These are phyloP conservation scores for Aureobasidium sp. DNA, from an alignment of 2,329 filamentous ascomycete species.

Conservation along the genomic window DNA sequence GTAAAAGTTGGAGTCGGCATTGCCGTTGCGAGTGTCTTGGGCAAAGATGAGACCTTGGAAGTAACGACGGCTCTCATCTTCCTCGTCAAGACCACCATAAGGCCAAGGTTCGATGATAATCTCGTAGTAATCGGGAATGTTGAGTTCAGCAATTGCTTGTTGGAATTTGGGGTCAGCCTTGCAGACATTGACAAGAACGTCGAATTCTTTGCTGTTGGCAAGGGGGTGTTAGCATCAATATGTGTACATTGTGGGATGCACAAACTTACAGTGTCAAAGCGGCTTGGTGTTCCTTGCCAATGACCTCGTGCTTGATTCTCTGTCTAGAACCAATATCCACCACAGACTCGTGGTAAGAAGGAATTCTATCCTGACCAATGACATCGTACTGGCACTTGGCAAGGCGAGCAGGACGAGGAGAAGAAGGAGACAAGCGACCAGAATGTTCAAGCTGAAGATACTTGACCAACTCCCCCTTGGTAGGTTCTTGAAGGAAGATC, in stretches of 20 bases:
- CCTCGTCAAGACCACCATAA: conserved; percentile 22
- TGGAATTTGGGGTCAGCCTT: conserved; percentile 33
- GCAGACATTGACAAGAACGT: conserved; percentile 39
- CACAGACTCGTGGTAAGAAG: conserved; percentile 47
- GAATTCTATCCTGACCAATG: conserved; percentile 41
- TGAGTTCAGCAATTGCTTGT: conserved; percentile 20
- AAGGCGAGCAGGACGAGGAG: conserved; percentile 30
- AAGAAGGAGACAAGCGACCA: conserved; percentile 16
- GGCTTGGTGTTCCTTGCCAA: conserved; percentile 22
- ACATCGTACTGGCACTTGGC: conserved; percentile 50
- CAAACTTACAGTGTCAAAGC: conserved; percentile 19
- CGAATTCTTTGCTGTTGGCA: conserved; percentile 32
- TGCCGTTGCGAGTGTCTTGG: conserved; percentile 31
- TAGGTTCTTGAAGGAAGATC: conserved; percentile 26
- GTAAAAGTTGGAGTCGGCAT: conserved; percentile 29
- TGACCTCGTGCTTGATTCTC: conserved; percentile 21
- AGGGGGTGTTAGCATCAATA: not conserved
- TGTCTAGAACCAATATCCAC: conserved; percentile 21
- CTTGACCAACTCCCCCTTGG: conserved; percentile 23
- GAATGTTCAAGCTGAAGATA: conserved; percentile 25
- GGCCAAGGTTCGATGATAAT: conserved; percentile 25
- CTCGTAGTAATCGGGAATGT: conserved; percentile 22
- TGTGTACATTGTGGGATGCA: too few relatives aligned
- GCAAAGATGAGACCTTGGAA: conserved; percentile 26
- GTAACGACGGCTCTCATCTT: conserved; percentile 21